Base-by-base conservation (phyloP, 345 rosid species). In the Salix exigua region DNA sequence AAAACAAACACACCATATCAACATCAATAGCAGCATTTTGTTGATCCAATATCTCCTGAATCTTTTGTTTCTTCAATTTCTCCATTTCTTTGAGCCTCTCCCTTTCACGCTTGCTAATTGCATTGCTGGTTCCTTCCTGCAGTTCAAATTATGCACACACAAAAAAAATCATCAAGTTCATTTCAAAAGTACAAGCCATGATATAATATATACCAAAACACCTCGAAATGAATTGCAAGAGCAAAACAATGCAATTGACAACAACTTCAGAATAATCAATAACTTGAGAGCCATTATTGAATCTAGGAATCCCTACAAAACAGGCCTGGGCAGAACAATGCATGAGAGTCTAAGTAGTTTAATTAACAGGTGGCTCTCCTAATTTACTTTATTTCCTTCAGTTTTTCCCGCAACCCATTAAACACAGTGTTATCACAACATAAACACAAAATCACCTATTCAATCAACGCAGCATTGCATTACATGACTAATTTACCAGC, bases 11-110 rank as follows among this genome's bases (percentile, higher is more conserved):
- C 60, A 96, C 98, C 94, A 96, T 96, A 77, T 93, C 99, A 35
- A 98, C 98, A 66, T 96, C 97, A 16, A 93, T 88, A 46, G 97
- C 87, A 17, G 99, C 98, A 85, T 96, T 96, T 77, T 96, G 99
- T 0, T 84, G 84, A 33, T 96, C 98, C 79, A 96, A 79, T 79
- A 96, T 90, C 74, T 96, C 99, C 83, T 96, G 98, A 85, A 96
- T 81, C 90, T 93, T 93, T 79, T 93, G 91, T 55, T 90, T 96
- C 90, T 96, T 96, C 83, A 93, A 28, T 76, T 81, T 84, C 88
- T 92, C 97, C 97, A 96, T 90, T 81, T 92, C 98, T 67, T 84
- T 94, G 50, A 93, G 92, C 63, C 97, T 89, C 16, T 87, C 91
- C 86, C 85, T 96, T 79, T 96, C 99, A 38, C 97, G 96, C 88